Conservation (phyloP, 768 basidiomycete genomes). For the Suillus weaverae region DNA sequence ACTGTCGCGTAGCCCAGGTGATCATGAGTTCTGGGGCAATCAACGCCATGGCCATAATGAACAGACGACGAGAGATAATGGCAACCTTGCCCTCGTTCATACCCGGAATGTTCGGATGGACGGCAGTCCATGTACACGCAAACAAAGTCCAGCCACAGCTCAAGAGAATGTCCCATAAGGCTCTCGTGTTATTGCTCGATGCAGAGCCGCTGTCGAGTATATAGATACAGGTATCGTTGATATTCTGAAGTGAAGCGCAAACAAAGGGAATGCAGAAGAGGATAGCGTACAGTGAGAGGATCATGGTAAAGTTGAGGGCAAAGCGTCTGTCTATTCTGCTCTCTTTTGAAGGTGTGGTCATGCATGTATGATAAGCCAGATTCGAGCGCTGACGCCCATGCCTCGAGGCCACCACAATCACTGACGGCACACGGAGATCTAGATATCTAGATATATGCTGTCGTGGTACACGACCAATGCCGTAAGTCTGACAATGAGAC, state of each 20-base stretch:
- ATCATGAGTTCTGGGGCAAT: conserved; percentile 31
- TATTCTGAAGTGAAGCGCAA: neutral
- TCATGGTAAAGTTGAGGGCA: neutral
- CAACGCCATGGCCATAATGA: conserved; percentile 23
- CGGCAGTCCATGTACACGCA: conserved; percentile 31
- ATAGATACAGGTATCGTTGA: neutral
- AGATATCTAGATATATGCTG: neutral
- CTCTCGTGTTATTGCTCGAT: conserved; percentile 10
- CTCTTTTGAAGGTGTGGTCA: neutral
- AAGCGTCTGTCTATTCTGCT: neutral
- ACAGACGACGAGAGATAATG: conserved; percentile 10
- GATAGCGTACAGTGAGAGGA: neutral
- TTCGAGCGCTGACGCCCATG: neutral
- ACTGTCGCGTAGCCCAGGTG: conserved; percentile 31
- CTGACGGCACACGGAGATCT: neutral
- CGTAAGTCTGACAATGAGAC: neutral
- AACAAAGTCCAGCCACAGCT: conserved; percentile 30
- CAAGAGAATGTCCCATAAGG: conserved; percentile 20
- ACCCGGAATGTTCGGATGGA: conserved; percentile 32
- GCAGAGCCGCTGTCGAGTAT: neutral
- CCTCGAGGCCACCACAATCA: neutral
- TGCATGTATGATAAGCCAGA: neutral
- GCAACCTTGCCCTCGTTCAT: conserved; percentile 12
- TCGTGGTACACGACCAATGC: neutral
- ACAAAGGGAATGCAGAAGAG: neutral